Evolutionary conservation across 2,329 filamentous ascomycete species (phyloP), one percentile per base, ranked within the genome.

Genomic region (Escovopsis sp.): DNA sequence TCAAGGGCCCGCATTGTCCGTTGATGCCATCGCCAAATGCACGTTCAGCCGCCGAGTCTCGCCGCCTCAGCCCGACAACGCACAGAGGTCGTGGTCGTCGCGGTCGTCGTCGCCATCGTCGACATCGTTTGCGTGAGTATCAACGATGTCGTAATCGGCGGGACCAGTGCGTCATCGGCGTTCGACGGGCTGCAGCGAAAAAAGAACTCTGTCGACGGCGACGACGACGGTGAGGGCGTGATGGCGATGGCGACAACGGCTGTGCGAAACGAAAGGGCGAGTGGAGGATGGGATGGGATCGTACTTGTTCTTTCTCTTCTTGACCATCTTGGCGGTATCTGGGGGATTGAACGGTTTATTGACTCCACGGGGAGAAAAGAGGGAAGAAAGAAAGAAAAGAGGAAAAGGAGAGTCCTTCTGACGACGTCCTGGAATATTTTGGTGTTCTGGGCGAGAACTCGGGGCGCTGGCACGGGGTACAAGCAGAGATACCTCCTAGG

Each of bases 261-360:
- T 36, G 32, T 26, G 28, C n/a, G n/a, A n/a, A n/a, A n/a, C n/a
- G n/a, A n/a, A n/a, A n/a, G n/a, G n/a, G n/a, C n/a, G 21, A 28
- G 28, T 10, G 13, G 16, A 18, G n/a, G 14, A 23, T 18, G 38
- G 35, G 40, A 40, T 25, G 8, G 36, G 43, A 35, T 57, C 66
- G 54, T 65, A 72, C 69, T 77, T 77, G 63, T 70, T 72, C 63
- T 74, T 73, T 70, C 73, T 73, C 70, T 78, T 78, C 71, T 78
- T 78, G 59, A 76, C 72, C 73, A 78, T 77, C 51, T 63, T 77
- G 63, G 55, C 70, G 65, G 66, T 71, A 57, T 67, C 63, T 68
- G 55, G 43, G 55, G 43, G 39, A 49, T 48, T n/a, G 51, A 48
- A 45, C 51, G 43, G 48, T 57, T 53, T 56, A 48, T 49, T 44